phyloP scores from a whole-genome alignment of 768 basidiomycete genomes.

The Daedalea quercina region DNA sequence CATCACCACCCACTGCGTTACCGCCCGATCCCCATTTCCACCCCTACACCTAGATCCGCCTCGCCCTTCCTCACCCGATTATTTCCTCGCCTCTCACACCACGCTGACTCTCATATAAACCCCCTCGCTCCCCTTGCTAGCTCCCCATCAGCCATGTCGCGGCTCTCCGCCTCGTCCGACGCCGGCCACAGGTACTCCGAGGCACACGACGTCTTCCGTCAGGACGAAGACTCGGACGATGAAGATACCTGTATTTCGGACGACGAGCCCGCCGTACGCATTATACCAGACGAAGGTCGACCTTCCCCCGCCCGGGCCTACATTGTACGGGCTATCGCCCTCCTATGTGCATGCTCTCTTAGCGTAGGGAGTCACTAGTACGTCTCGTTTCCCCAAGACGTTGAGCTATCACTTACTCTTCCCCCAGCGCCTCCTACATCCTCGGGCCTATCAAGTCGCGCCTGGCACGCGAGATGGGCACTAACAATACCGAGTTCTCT shows the following conservation, averaged over 20 bases:
- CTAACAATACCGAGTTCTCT: constrained; percentile 72
- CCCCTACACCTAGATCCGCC: not conserved
- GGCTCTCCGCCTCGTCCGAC: not conserved
- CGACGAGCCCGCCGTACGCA: constrained; percentile 7
- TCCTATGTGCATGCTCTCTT: constrained; percentile 66
- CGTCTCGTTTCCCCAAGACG: constrained; percentile 12
- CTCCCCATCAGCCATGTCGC: constrained; percentile 2
- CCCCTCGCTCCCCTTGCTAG: not conserved
- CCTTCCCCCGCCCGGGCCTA: constrained; percentile 26
- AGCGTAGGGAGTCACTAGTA: constrained; percentile 78
- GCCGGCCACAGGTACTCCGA: not conserved
- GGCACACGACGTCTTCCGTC: not conserved
- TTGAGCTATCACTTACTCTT: not conserved
- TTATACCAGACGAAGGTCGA: not conserved
- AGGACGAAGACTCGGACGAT: constrained; percentile 5
- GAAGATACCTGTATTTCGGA: constrained; percentile 8
- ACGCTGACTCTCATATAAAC: not conserved
- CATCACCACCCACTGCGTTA: constrained; percentile 4
- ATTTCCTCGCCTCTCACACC: constrained; percentile 4
- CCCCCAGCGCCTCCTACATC: constrained; percentile 57
- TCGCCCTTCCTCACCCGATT: constrained; percentile 1
- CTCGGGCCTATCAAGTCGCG: constrained; percentile 75
- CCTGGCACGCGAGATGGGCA: constrained; percentile 61
- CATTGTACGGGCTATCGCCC: constrained; percentile 50
- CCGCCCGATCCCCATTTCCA: constrained; percentile 2